phyloP scores from a whole-genome alignment of 1,284 basidiomycete species.

The Ganoderma multipileum region DNA sequence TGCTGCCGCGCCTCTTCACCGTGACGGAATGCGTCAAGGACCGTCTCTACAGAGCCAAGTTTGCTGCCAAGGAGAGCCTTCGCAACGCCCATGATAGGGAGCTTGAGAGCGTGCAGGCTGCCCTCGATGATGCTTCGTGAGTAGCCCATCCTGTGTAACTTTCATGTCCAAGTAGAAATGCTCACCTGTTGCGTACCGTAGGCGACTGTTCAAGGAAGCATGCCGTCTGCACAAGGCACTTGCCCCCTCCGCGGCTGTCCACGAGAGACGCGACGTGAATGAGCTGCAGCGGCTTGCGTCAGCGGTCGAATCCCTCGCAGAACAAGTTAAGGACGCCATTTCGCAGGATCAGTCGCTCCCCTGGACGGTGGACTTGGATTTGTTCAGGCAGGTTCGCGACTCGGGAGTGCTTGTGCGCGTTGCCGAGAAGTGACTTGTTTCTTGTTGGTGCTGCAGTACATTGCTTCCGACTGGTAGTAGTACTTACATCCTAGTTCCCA shows the following conservation, averaged over 20 bases:
- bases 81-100: slow-evolving; percentile 37
- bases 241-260: not conserved
- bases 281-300: slow-evolving; percentile 2
- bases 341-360: not conserved
- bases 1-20: slow-evolving; percentile 54
- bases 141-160: not conserved
- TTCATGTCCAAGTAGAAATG: not conserved
- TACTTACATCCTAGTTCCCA: no score
- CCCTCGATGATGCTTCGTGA: slow-evolving; percentile 23
- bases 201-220: slow-evolving; percentile 6
- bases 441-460: not conserved
- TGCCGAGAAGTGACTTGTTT: not conserved
- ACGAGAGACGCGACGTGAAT: not conserved
- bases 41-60: slow-evolving; percentile 40
- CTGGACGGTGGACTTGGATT: not conserved
- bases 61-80: slow-evolving; percentile 42
- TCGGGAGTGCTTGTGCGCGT: not conserved
- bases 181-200: not conserved
- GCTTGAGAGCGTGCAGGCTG: slow-evolving; percentile 43
- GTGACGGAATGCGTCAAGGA: slow-evolving; percentile 47
- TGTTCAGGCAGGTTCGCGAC: not conserved
- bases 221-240: slow-evolving; percentile 14
- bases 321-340: not conserved
- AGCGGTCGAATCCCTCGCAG: not conserved
- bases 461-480: no score